Base-by-base conservation (phyloP, 495 filamentous ascomycete genomes). In the Podospora australis region DNA sequence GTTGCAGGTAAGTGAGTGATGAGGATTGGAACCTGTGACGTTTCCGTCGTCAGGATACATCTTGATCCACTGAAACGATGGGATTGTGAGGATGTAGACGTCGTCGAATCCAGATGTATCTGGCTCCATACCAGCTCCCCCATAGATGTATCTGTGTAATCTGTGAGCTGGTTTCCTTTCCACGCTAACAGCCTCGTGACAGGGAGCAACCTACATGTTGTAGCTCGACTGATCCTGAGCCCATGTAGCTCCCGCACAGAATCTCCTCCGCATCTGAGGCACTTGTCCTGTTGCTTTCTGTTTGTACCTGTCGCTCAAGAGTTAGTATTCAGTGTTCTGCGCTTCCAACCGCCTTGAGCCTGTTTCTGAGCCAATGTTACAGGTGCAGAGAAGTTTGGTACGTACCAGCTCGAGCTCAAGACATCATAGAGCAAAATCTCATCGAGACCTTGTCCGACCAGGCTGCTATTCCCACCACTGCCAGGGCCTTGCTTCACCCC, bases 11-110 rank as follows among this genome's bases (percentile, higher is more conserved):
- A 76, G 59, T 2, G 63, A 63, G 50, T 75, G 66, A 43, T 79
- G 75, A 13, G 68, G 69, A 19, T 56, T 58, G 14, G 22, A 21
- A 14, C 61, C 63, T 6, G 57, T 64, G 8, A 54, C 50, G 41
- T 59, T 57, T 23, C 60, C 52, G 30, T 59, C 49, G 22, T 56
- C 53, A 68, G 66, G 47, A n/a, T 62, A 76, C 43, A 68, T 62
- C 42, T 72, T 72, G 39, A 77, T 71, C 79, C 79, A 82, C 19
- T 62, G 67, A 53, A 81, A 84, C 5, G 70, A 69, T 1, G 79
- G 79, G 4, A 82, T 57, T 40, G 70, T 67, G 14, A 82, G 67
- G 36, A 80, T 74, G 48, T 77, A 81, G 13, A 78, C 66, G 59
- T 82, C 78, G 51, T 79, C 77, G 51, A 67, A 78, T 8, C 71